Percentiles rank a stretch among this genome's conserved stretches.
These are phyloP conservation scores for Rhododendron vialii DNA, from an alignment of 148 eudicot genomes.

Conservation along the genomic window DNA sequence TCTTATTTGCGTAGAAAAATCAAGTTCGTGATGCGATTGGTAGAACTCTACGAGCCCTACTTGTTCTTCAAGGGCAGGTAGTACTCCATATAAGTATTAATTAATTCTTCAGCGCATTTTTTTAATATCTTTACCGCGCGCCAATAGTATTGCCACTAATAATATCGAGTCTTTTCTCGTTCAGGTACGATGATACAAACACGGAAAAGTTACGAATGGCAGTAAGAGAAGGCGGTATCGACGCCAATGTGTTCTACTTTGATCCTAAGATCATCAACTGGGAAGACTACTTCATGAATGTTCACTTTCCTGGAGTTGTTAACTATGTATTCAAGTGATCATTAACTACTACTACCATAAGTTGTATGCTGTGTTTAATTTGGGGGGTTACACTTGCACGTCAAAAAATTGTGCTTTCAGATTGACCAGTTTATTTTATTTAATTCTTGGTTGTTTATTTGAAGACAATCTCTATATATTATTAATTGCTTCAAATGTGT, in stretches of 20 bases:
- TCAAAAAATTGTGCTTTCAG: background rate
- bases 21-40: slow-evolving; percentile 40
- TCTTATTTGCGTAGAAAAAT: slow-evolving; percentile 41
- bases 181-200: slow-evolving; percentile 44
- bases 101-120: too few relatives aligned
- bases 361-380: too few relatives aligned
- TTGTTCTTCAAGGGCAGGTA: slow-evolving; percentile 57
- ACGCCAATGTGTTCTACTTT: slow-evolving; percentile 39
- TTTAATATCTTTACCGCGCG: background rate
- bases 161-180: background rate
- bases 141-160: background rate
- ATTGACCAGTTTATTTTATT: background rate
- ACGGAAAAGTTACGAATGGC: slow-evolving; percentile 29
- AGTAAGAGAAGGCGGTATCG: slow-evolving; percentile 17
- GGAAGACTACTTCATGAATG: slow-evolving; percentile 46
- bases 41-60: slow-evolving; percentile 59
- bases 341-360: background rate
- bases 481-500: background rate
- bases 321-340: slow-evolving; percentile 35
- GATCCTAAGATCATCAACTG: slow-evolving; percentile 43
- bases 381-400: background rate
- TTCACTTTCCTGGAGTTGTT: slow-evolving; percentile 42
- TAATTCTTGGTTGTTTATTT: background rate
- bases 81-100: slow-evolving; percentile 28
- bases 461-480: background rate